Evolutionary conservation across 2,329 filamentous ascomycete genomes (phyloP), one percentile per base, ranked within the genome.

Genomic region (Xylaria multiplex): DNA sequence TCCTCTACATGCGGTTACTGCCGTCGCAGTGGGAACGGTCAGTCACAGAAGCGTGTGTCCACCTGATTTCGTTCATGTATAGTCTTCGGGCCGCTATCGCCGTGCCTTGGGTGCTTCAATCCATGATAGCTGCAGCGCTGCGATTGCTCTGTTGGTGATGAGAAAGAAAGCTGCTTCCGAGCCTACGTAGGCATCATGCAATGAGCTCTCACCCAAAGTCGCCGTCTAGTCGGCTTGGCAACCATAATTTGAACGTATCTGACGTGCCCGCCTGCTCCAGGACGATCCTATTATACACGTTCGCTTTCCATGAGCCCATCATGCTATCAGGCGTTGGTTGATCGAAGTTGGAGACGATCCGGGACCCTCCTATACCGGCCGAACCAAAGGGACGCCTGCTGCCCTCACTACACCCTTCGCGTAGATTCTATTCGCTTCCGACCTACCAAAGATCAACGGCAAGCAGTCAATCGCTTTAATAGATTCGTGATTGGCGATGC

Each of bases 361-460:
- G 89, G 86, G 16, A 87, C 81, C 32, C 82, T 93, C 8, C 81
- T 96, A 55, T 96, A 96, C 79, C 88, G 92, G 67, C 92, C 92
- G 14, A 91, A 96, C 77, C 89, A 93, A 73, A 85, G 86, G 65
- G 84, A 89, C 63, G 92, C 93, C 68, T 99, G 96, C 75, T 99
- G 96, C 78, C 93, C 94, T 50, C 93, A 97, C 75, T 98, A 95
- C 77, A 93, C 91, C 0, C 89, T 96, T 60, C 88, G 91, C 53
- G 82, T 94, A 22, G 90, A 93, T 72, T 87, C 88, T 27, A 77
- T 81, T 53, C 80, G 83, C 45, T 92, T 91, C 79, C 88, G 86
- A 70, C 83, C 91, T 6, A 85, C 87, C 32, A 88, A 87, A 76
- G 89, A 93, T 73, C 93, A 96, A 74, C 84, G 92, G 43, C 90